A percentile compares a stretch with the other conserved stretches of the same genome.
Evolutionary conservation across 805 yeast genomes (phyloP).

Genomic region (Yamadazyma paraphyllophila): DNA sequence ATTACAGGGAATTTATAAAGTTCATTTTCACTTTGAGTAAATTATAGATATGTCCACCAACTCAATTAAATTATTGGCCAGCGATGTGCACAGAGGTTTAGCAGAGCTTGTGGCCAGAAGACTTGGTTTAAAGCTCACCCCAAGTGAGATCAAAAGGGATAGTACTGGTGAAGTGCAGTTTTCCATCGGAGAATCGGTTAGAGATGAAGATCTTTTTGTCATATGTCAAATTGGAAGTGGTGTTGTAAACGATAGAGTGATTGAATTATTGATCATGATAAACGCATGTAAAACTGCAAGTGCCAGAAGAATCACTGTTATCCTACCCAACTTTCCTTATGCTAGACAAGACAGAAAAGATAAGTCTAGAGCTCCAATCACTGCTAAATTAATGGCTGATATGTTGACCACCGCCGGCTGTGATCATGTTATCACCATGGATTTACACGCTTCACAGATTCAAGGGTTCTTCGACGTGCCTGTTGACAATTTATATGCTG

Average conservation of each 20-base stretch:
- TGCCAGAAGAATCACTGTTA: constrained; percentile 90
- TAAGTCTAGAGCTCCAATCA: constrained; percentile 92
- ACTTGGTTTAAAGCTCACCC: constrained; percentile 69
- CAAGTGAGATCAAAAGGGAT: constrained; percentile 74
- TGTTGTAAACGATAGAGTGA: constrained; percentile 75
- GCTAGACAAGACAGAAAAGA: constrained; percentile 98
- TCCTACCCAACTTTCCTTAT: constrained; percentile 92
- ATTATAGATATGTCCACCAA: constrained; percentile 57
- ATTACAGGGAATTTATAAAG: not conserved
- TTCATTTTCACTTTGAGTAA: not conserved
- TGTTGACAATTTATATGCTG: constrained; percentile 93
- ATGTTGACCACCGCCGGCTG: constrained; percentile 92
- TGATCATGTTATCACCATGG: constrained; percentile 94
- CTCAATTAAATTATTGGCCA: constrained; percentile 52
- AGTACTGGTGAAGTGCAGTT: constrained; percentile 74
- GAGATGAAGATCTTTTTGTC: constrained; percentile 80
- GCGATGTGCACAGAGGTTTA: constrained; percentile 83
- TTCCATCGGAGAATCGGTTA: constrained; percentile 70
- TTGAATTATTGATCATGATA: constrained; percentile 86
- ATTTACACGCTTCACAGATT: constrained; percentile 94
- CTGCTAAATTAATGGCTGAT: constrained; percentile 92
- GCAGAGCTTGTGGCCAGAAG: constrained; percentile 69
- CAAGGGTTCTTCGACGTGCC: constrained; percentile 96
- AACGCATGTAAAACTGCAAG: constrained; percentile 96
- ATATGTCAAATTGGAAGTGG: constrained; percentile 80